phyloP scores from a whole-genome alignment of 176 grass and related monocot species.

The Thinopyrum elongatum region DNA sequence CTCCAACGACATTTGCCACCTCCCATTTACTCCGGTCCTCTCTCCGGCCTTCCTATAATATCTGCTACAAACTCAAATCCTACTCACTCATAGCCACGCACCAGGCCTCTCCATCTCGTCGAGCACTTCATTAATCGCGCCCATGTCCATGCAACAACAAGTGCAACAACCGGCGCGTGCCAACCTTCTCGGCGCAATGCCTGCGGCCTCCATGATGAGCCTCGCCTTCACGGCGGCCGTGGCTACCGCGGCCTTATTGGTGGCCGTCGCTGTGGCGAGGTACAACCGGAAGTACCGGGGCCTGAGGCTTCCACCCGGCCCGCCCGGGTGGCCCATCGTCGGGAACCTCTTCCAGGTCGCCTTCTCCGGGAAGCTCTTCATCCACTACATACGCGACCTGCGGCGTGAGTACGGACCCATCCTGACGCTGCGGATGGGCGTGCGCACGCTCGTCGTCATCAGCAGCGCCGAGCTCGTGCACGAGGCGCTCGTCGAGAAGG shows the following conservation, averaged over 20 bases:
- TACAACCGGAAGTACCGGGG: slow-evolving; percentile 42
- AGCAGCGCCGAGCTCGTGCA: slow-evolving; percentile 74
- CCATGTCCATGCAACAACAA: slow-evolving; percentile 19
- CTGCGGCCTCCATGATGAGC: neutral
- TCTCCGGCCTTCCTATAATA: neutral
- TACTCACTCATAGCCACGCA: neutral
- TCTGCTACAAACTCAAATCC: slow-evolving; percentile 28
- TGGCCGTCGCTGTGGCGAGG: neutral
- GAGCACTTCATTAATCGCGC: neutral
- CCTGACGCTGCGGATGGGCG: slow-evolving; percentile 81
- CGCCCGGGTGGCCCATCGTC: slow-evolving; percentile 65
- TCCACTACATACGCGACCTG: slow-evolving; percentile 70
- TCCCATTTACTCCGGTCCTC: slow-evolving; percentile 27
- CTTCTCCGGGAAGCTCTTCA: slow-evolving; percentile 86
- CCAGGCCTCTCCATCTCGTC: neutral
- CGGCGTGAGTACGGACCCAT: slow-evolving; percentile 68
- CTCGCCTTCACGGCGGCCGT: slow-evolving; percentile 29
- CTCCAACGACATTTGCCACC: slow-evolving; percentile 32
- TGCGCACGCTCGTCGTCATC: slow-evolving; percentile 75
- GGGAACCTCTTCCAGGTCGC: slow-evolving; percentile 89
- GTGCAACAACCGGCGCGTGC: slow-evolving; percentile 14
- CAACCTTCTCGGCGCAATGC: slow-evolving; percentile 3
- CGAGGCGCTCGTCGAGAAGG: slow-evolving; percentile 81
- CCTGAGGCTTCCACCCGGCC: slow-evolving; percentile 61
- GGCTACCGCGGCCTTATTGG: neutral